Base-by-base conservation (phyloP, 768 basidiomycete genomes). In the Leccinum broughii region DNA sequence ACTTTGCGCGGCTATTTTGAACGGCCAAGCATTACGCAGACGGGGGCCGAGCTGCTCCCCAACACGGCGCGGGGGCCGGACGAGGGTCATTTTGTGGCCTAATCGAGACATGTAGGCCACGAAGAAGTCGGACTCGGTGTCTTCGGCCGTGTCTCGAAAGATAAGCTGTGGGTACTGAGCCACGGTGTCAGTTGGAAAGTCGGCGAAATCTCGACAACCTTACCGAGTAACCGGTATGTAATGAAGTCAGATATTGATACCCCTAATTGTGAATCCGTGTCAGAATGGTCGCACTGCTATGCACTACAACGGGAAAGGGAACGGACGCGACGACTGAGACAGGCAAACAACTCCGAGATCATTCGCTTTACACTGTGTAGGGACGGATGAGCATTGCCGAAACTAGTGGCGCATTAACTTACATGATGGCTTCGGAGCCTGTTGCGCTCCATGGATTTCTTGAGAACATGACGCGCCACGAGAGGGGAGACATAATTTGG, bases 381-480 rank as follows among this genome's bases (percentile, higher is more conserved):
- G 17, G 41, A 55, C 6, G 24, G 84, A 64, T 50, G n/a, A 55
- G 59, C 10, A 34, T 46, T 55, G 57, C 66, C 52, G 55, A 51
- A 39, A 34, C n/a, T 24, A 41, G 51, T 22, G 37, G 41, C 24
- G 34, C 54, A 46, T 46, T 20, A 6, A 13, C 44, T 74, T 72
- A 89, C 89, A 80, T 76, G 57, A 80, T 68, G 8, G 76, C 76
- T 35, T 88, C 81, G 22, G 77, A 75, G 3, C 87, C 87, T 46
- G 76, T 76, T 62, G 84, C 77, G 51, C 78, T 81, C 90, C 90
- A 92, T 4, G 90, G 90, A n/a, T 79, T 77, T 61, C 83, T 84
- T 59, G 77, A 75, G 64, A 92, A 90, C 17, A 77, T 80, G n/a
- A 88, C 82, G 46, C 80, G 81, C 81, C 87, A 89, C n/a, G 72